Evolutionary conservation across 768 basidiomycete species (phyloP).

Genomic region (Lyophyllum decastes): DNA sequence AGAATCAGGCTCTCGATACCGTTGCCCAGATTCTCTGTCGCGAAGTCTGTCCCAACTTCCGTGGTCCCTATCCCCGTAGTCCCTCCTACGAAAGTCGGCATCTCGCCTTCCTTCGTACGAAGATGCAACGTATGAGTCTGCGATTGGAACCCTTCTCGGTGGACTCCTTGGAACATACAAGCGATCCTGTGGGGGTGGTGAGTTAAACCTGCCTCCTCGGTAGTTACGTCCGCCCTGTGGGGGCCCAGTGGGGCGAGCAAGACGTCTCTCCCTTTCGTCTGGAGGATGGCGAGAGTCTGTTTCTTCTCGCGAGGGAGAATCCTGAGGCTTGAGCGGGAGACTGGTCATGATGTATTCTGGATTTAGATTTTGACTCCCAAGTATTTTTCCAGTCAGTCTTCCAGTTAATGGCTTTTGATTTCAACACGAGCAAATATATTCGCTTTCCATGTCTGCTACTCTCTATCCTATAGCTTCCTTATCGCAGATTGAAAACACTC

Average conservation of each 20-base stretch:
- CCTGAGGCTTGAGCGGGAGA: constrained; percentile 41
- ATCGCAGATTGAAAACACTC: constrained; percentile 75
- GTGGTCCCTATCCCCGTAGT: constrained; percentile 17
- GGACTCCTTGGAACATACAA: constrained; percentile 9
- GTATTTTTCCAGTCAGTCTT: neutral
- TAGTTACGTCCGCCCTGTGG: constrained; percentile 9
- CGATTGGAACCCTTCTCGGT: constrained; percentile 18
- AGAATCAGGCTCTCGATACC: constrained; percentile 7
- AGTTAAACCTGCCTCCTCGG: constrained; percentile 10
- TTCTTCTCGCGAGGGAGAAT: constrained; percentile 26
- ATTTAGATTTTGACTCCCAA: too few species aligned
- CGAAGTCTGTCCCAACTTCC: constrained; percentile 17
- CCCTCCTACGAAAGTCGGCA: constrained; percentile 22
- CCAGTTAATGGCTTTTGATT: neutral
- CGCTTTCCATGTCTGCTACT: constrained; percentile 41
- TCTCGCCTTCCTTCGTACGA: constrained; percentile 28
- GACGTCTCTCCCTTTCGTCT: constrained; percentile 30
- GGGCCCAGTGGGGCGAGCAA: constrained; percentile 25
- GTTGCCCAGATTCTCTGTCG: constrained; percentile 13
- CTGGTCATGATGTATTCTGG: constrained; percentile 31
- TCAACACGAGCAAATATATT: constrained; percentile 16
- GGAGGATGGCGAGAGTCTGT: constrained; percentile 15
- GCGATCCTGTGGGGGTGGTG: constrained; percentile 19
- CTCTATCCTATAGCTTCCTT: constrained; percentile 85
- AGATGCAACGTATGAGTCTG: constrained; percentile 34